Percentiles rank a stretch among this genome's conserved stretches.
These are phyloP conservation scores for Suzukiozyma palmioleophila DNA, from an alignment of 1,139 yeast genomes.

Conservation along the genomic window DNA sequence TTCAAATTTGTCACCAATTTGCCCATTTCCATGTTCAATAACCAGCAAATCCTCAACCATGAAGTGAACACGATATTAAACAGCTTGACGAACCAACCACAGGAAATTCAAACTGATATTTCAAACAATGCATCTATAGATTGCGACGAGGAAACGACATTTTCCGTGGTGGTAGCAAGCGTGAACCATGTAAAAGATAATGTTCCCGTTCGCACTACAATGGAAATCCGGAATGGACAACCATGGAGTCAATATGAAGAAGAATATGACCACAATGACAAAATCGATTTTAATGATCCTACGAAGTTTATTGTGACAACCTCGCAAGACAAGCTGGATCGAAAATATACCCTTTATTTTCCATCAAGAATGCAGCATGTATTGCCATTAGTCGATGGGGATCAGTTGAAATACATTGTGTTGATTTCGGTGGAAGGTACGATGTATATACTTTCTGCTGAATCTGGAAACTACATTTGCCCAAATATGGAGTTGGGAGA, in stretches of 20 bases:
- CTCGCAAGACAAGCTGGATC: constrained; percentile 10
- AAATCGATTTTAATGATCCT: constrained; percentile 43
- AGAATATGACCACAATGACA: constrained; percentile 22
- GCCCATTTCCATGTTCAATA: constrained; percentile 35
- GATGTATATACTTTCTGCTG: constrained; percentile 64
- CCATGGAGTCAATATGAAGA: constrained; percentile 33
- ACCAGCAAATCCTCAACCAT: constrained; percentile 27
- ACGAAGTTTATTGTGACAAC: constrained; percentile 36
- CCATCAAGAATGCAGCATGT: constrained; percentile 43
- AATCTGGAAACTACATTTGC: constrained; percentile 46
- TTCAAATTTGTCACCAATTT: constrained; percentile 32
- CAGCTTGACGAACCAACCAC: constrained; percentile 14
- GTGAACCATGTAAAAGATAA: constrained; percentile 18
- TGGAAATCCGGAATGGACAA: constrained; percentile 44
- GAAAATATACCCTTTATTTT: constrained; percentile 30
- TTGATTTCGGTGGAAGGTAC: constrained; percentile 71
- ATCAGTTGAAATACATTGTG: constrained; percentile 36
- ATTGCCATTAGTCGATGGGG: constrained; percentile 27
- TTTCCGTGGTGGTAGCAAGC: constrained; percentile 32
- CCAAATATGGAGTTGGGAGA: constrained; percentile 60
- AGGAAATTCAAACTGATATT: constrained; percentile 19
- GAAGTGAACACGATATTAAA: constrained; percentile 26
- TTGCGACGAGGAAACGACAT: constrained; percentile 36
- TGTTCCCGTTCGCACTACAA: constrained; percentile 15
- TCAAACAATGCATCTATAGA: constrained; percentile 25